Percentiles rank a stretch among this genome's conserved stretches.
Evolutionary conservation across 805 yeast species (phyloP).

Genomic region (Yamadazyma phyllophila): DNA sequence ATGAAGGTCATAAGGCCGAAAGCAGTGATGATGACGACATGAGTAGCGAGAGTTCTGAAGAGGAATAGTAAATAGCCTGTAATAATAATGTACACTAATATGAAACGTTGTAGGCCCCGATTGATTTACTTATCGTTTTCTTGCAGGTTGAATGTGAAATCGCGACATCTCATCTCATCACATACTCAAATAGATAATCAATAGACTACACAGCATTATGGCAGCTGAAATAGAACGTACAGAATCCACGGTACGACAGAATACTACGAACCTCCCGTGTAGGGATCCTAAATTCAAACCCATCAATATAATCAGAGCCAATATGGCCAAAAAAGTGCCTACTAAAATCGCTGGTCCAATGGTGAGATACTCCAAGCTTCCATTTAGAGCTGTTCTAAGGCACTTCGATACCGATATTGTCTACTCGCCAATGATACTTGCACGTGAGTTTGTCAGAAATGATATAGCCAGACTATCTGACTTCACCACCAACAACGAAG

Average conservation of each 20-base stretch:
- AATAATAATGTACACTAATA: slow-evolving; percentile 8
- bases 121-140: background rate
- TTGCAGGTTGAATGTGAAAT: too few relatives aligned
- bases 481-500: slow-evolving; percentile 73
- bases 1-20: slow-evolving; percentile 25
- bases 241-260: too few relatives aligned
- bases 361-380: slow-evolving; percentile 94
- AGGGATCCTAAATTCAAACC: slow-evolving; percentile 20
- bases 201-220: too few relatives aligned
- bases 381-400: slow-evolving; percentile 76
- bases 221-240: too few relatives aligned
- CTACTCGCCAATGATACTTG: slow-evolving; percentile 94
- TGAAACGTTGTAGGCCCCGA: background rate
- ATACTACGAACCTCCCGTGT: too few relatives aligned
- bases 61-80: slow-evolving; percentile 44
- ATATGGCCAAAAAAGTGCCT: slow-evolving; percentile 27
- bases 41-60: slow-evolving; percentile 63
- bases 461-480: slow-evolving; percentile 77
- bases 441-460: slow-evolving; percentile 90
- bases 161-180: too few relatives aligned
- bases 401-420: slow-evolving; percentile 77
- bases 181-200: too few relatives aligned
- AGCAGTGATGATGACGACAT: slow-evolving; percentile 49
- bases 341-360: slow-evolving; percentile 73
- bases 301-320: slow-evolving; percentile 28